Evolutionary conservation across 441 rosid species (phyloP), one percentile per base, ranked within the genome.

Genomic region (Pelargonium myrrhifolium): DNA sequence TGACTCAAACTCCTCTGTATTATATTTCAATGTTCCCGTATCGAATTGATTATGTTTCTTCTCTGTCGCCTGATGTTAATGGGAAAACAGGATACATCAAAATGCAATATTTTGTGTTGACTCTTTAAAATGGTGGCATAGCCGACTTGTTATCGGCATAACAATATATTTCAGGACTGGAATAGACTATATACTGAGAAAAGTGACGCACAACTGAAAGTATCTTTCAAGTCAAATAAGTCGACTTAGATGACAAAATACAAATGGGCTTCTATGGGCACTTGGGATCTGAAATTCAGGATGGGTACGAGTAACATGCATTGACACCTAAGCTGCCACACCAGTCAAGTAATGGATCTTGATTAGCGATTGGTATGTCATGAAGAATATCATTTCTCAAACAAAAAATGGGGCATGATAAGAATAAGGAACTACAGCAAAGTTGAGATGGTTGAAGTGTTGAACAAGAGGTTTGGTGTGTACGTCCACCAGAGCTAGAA

Each of bases 1-100:
- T 4, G 83, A 71, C 56, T 83, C 88, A 60, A 71, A 82, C 65
- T 87, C 89, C 71, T 87, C 94, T 0, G 67, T 71, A 68, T 74
- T 80, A 58, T 75, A 77, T 79, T 84, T 64, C 70, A 73, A 80
- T 37, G 53, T 63, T 24, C 76, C 77, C 15, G 67, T 35, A 64
- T 82, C 84, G 9, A 72, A 74, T 28, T 71, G 85, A 70, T 79
- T 84, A 24, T 26, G 67, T 67, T 69, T 81, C 35, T 68, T 83
- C 71, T 85, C 91, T 1, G 75, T 22, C 43, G 76, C 82, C 96
- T 93, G 86, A 72, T 77, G 79, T 66, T 59, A 59, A 35, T 35
- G 39, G 39, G 39, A 35, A 35, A 35, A 12, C 28, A 56, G 24
- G 21, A 56, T 49, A 49, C 18, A 49, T 49, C 47, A 42, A 9